These are phyloP conservation scores for Coriaria nepalensis DNA, from an alignment of 306 rosid species.

Conservation along the genomic window DNA sequence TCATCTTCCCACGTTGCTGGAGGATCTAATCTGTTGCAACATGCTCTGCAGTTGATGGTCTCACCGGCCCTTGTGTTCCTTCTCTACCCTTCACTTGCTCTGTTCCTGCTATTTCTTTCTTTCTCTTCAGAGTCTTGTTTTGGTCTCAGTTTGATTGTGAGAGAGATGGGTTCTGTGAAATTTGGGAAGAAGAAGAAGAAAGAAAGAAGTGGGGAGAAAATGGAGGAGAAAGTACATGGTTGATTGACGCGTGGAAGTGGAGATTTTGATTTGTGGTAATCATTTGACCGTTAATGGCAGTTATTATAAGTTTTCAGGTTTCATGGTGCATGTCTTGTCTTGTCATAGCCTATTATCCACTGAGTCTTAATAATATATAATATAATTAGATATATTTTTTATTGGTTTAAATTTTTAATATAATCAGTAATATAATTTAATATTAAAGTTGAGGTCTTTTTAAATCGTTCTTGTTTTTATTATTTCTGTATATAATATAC, in stretches of 20 bases:
- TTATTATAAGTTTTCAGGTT: background rate
- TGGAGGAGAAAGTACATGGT: background rate
- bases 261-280: background rate
- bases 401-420: too few relatives aligned
- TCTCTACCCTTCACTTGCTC: constrained; percentile 19
- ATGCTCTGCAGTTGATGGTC: constrained; percentile 16
- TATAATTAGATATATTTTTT: too few relatives aligned
- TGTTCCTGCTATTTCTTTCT: constrained; percentile 13
- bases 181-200: background rate
- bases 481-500: too few relatives aligned
- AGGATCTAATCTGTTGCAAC: constrained; percentile 24
- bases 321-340: too few relatives aligned
- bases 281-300: constrained; percentile 5
- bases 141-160: background rate
- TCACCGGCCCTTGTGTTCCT: background rate
- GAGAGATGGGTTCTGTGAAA: constrained; percentile 4
- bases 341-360: too few relatives aligned
- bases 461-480: too few relatives aligned
- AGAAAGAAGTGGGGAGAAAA: background rate
- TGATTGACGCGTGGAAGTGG: background rate
- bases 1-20: constrained; percentile 33
- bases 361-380: too few relatives aligned
- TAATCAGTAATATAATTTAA: too few relatives aligned
- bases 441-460: too few relatives aligned
- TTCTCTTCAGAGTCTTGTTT: background rate